These are phyloP conservation scores for Bacidia gigantensis DNA, from an alignment of 495 filamentous ascomycete genomes.

Conservation along the genomic window DNA sequence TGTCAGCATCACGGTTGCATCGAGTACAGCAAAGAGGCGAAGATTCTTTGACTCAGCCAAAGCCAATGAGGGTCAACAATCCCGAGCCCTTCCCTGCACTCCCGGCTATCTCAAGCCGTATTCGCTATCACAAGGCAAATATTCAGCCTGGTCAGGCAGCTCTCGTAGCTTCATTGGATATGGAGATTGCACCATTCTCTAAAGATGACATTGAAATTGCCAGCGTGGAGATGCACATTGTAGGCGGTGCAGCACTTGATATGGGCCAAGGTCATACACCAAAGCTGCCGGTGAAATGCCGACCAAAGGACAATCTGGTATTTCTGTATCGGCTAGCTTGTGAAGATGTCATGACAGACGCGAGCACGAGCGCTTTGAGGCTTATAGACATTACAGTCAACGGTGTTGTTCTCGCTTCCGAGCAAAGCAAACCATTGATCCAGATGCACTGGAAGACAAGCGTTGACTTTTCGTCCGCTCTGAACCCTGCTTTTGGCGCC, in stretches of 20 bases:
- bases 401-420: slow-evolving; percentile 48
- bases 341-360: slow-evolving; percentile 31
- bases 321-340: slow-evolving; percentile 69
- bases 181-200: slow-evolving; percentile 77
- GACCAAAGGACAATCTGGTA: slow-evolving; percentile 71
- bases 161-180: slow-evolving; percentile 68
- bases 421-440: slow-evolving; percentile 57
- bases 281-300: slow-evolving; percentile 50
- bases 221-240: slow-evolving; percentile 49
- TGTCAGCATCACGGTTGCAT: slow-evolving; percentile 68
- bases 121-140: slow-evolving; percentile 65
- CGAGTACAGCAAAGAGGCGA: slow-evolving; percentile 39
- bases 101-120: slow-evolving; percentile 69
- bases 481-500: slow-evolving; percentile 47
- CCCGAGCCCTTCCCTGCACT: slow-evolving; percentile 56
- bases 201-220: slow-evolving; percentile 57
- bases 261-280: slow-evolving; percentile 47
- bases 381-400: slow-evolving; percentile 50
- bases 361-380: slow-evolving; percentile 35
- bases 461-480: slow-evolving; percentile 67
- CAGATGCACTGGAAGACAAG: slow-evolving; percentile 68
- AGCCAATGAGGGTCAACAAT: slow-evolving; percentile 44
- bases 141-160: slow-evolving; percentile 47
- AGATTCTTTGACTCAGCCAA: slow-evolving; percentile 44
- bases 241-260: slow-evolving; percentile 53